A percentile compares a stretch with the other conserved stretches of the same genome.
These are phyloP conservation scores for Pseudoturritis turrita DNA, from an alignment of 345 rosid genomes.

Conservation along the genomic window DNA sequence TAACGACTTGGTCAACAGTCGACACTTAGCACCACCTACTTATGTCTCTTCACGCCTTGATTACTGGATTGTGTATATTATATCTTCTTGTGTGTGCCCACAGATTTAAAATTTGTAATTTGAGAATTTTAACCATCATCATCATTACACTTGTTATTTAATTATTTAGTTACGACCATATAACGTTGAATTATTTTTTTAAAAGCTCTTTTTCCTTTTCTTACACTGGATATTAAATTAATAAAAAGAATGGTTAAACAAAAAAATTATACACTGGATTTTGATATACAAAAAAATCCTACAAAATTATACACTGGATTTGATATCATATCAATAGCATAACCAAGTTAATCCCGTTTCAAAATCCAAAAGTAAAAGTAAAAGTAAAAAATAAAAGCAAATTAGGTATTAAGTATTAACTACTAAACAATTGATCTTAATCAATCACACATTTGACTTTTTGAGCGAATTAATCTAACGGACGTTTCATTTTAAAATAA, in stretches of 20 bases:
- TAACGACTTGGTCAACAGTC: constrained; percentile 17
- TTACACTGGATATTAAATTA: not conserved
- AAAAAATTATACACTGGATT: not conserved
- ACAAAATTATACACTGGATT: no score
- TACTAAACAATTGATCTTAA: no score
- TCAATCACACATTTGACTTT: no score
- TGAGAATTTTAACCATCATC: not conserved
- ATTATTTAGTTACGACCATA: not conserved
- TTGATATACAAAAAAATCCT: not conserved
- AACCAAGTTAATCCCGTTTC: no score
- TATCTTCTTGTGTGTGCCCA: not conserved
- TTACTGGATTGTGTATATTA: constrained; percentile 16
- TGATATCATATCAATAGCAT: no score
- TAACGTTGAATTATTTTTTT: not conserved
- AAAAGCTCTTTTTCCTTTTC: not conserved
- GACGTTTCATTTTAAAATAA: no score
- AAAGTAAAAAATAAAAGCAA: no score
- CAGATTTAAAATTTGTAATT: not conserved
- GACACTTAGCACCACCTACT: constrained; percentile 18
- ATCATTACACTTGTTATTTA: not conserved
- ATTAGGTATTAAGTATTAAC: no score
- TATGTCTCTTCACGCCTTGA: constrained; percentile 28
- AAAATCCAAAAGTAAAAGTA: no score
- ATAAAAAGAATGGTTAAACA: not conserved
- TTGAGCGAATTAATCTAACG: no score